phyloP scores from a whole-genome alignment of 768 basidiomycete genomes.

The Antrodiella citrinella region DNA sequence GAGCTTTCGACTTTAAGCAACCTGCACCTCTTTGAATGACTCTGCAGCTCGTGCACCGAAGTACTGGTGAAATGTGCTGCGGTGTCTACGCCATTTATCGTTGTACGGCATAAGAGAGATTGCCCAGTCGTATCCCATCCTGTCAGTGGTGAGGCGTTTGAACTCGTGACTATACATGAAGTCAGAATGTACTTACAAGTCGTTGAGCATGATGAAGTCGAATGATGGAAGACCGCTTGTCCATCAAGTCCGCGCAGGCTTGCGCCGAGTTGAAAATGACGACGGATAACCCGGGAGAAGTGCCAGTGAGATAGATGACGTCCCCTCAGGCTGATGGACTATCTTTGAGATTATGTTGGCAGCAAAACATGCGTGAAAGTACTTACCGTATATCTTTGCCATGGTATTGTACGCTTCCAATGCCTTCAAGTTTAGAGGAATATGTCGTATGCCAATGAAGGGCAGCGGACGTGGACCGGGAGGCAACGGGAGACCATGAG shows the following conservation, averaged over 20 bases:
- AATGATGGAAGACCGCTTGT: slow-evolving; percentile 16
- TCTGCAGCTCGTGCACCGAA: background rate
- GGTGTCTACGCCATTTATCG: background rate
- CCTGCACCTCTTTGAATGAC: background rate
- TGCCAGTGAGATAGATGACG: slow-evolving; percentile 14
- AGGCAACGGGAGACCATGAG: background rate
- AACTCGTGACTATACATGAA: too few species aligned
- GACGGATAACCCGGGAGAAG: slow-evolving; percentile 16
- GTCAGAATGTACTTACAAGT: slow-evolving; percentile 17
- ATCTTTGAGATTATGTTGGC: too few species aligned
- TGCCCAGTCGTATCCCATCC: background rate
- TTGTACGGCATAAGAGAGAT: background rate
- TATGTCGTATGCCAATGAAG: background rate
- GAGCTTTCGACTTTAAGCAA: background rate
- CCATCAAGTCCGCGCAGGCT: slow-evolving; percentile 16
- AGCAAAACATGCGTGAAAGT: too few species aligned
- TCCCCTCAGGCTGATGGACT: too few species aligned
- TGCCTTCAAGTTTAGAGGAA: slow-evolving; percentile 21
- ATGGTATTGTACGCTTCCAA: background rate
- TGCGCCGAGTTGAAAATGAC: slow-evolving; percentile 16
- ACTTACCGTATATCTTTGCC: background rate
- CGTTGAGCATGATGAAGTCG: slow-evolving; percentile 10
- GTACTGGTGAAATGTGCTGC: background rate
- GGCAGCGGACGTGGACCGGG: slow-evolving; percentile 7
- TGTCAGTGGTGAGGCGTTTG: too few species aligned